Evolutionary conservation across 805 yeast species (phyloP).

Genomic region (Lipomyces oligophaga): DNA sequence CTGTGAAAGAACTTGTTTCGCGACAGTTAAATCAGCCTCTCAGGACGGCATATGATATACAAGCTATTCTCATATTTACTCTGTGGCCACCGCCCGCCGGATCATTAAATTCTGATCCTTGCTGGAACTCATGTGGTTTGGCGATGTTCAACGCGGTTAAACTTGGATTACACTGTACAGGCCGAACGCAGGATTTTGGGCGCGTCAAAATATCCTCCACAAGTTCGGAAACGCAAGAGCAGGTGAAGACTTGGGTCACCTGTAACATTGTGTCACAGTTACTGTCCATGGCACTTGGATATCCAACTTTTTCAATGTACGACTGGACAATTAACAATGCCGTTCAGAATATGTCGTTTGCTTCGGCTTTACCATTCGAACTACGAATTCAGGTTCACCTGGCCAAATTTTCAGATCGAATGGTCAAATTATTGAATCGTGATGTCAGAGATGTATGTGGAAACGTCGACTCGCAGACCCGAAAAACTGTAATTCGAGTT

Average conservation of each 20-base stretch:
- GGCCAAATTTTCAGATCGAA: conserved; percentile 81
- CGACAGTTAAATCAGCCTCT: conserved; percentile 36
- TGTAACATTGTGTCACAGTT: conserved; percentile 88
- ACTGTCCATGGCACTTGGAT: conserved; percentile 89
- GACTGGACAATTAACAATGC: conserved; percentile 63
- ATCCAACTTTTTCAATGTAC: conserved; percentile 86
- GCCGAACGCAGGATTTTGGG: conserved; percentile 49
- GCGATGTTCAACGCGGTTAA: conserved; percentile 91
- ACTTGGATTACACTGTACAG: conserved; percentile 85
- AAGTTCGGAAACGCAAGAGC: conserved; percentile 55
- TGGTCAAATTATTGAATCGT: conserved; percentile 69
- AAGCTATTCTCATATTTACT: conserved; percentile 81
- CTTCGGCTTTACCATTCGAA: conserved; percentile 49
- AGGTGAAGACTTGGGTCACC: conserved; percentile 85
- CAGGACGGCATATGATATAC: conserved; percentile 89
- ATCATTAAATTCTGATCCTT: conserved; percentile 88
- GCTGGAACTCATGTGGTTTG: conserved; percentile 92
- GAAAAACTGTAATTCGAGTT: conserved; percentile 69
- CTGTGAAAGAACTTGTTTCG: conserved; percentile 17
- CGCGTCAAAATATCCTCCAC: conserved; percentile 43
- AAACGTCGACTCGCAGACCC: conserved; percentile 61
- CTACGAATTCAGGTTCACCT: conserved; percentile 76
- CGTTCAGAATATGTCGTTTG: conserved; percentile 46
- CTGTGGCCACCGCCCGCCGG: conserved; percentile 97
- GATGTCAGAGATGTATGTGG: conserved; percentile 66